A percentile compares a stretch with the other conserved stretches of the same genome.
Conservation (phyloP, 2,329 filamentous ascomycete genomes). For the Aureobasidium sp. region DNA sequence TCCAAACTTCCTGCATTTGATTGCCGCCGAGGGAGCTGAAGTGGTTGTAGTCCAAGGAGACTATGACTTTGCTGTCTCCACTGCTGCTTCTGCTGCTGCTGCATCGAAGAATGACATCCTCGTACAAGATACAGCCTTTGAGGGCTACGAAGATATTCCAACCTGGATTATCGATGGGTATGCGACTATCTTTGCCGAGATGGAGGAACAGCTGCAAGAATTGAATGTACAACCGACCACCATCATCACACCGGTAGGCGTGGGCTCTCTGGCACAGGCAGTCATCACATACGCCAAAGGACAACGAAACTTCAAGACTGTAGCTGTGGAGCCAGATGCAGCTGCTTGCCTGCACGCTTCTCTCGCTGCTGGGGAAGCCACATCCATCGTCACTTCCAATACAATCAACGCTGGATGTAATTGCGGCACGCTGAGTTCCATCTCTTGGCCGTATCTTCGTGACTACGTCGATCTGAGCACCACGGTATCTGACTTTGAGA, state of each 20-base stretch:
- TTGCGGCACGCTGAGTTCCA: constrained; percentile 61
- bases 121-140: constrained; percentile 63
- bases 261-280: constrained; percentile 65
- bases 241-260: constrained; percentile 61
- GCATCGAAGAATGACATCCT: constrained; percentile 46
- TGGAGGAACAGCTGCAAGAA: constrained; percentile 53
- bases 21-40: constrained; percentile 56
- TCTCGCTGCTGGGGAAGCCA: constrained; percentile 42
- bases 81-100: constrained; percentile 22
- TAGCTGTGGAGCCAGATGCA: constrained; percentile 64
- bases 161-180: constrained; percentile 74
- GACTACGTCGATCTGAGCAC: constrained; percentile 54
- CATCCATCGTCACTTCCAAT: constrained; percentile 47
- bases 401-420: constrained; percentile 72
- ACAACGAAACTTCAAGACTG: constrained; percentile 33
- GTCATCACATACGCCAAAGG: constrained; percentile 59
- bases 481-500: constrained; percentile 55
- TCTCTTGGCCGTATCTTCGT: constrained; percentile 56
- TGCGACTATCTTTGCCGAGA: constrained; percentile 62
- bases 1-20: constrained; percentile 45
- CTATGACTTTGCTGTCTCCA: constrained; percentile 57
- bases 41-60: constrained; percentile 49
- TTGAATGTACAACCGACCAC: constrained; percentile 36
- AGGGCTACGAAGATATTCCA: constrained; percentile 60
- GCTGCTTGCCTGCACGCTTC: constrained; percentile 54